Conservation (phyloP, 257 asterid genomes). For the Fraxinus cuspidata region DNA sequence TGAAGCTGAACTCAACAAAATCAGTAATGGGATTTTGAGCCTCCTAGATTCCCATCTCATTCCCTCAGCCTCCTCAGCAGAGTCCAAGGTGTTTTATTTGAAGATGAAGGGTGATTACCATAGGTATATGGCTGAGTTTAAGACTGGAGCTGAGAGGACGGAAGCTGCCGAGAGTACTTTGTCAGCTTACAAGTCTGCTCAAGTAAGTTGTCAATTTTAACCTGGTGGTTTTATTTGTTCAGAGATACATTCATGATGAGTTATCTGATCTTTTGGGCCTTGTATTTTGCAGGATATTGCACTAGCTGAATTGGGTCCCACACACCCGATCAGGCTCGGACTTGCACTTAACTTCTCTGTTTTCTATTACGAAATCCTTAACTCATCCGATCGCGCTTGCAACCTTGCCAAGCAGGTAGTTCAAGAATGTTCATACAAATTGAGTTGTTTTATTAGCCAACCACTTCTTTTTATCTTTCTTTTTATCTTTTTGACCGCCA, state of each 20-base stretch:
- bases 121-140: conserved; percentile 30
- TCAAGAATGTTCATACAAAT: background rate
- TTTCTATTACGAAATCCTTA: conserved; percentile 69
- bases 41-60: conserved; percentile 27
- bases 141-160: background rate
- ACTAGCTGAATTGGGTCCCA: conserved; percentile 62
- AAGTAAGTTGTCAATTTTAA: conserved; percentile 6
- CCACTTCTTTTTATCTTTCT: background rate
- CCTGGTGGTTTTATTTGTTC: background rate
- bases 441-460: background rate
- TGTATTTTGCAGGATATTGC: conserved; percentile 56
- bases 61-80: conserved; percentile 25
- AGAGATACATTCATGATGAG: no score
- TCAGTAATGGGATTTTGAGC: conserved; percentile 27
- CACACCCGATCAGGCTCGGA: conserved; percentile 74
- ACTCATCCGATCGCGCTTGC: conserved; percentile 71
- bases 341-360: conserved; percentile 74
- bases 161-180: conserved; percentile 30
- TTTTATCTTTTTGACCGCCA: background rate
- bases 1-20: conserved; percentile 29
- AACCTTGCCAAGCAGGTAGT: conserved; percentile 65
- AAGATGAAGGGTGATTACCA: conserved; percentile 33
- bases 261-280: conserved; percentile 1
- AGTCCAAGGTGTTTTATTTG: conserved; percentile 31
- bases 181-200: conserved; percentile 29